Evolutionary conservation across 805 yeast genomes (phyloP).

Genomic region (Cyberlindnera petersonii): DNA sequence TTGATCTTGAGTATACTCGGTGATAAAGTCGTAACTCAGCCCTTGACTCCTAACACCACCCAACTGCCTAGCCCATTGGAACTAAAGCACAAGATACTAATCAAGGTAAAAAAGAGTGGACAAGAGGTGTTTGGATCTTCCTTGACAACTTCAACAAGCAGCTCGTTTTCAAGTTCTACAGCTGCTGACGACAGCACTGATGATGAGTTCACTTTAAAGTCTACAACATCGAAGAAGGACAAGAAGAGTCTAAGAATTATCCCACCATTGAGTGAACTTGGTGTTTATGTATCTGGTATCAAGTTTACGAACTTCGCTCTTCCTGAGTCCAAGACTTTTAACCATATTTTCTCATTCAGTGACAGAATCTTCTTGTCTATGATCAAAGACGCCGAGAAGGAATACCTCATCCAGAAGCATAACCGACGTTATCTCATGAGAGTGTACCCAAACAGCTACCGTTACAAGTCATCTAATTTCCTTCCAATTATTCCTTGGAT

Average conservation of each 20-base stretch:
- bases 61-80: constrained; percentile 71
- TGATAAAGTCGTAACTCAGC: constrained; percentile 38
- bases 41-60: constrained; percentile 28
- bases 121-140: constrained; percentile 22
- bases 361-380: constrained; percentile 65
- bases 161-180: constrained; percentile 27
- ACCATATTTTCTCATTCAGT: constrained; percentile 84
- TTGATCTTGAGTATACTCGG: constrained; percentile 57
- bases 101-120: constrained; percentile 63
- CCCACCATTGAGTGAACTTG: constrained; percentile 53
- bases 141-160: constrained; percentile 17
- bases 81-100: constrained; percentile 62
- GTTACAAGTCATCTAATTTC: constrained; percentile 78
- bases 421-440: constrained; percentile 74
- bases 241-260: constrained; percentile 27
- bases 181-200: constrained; percentile 28
- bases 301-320: constrained; percentile 79
- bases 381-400: constrained; percentile 56
- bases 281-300: constrained; percentile 60
- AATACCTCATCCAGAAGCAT: constrained; percentile 63
- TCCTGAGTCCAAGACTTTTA: constrained; percentile 75
- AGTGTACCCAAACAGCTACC: constrained; percentile 77
- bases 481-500: constrained; percentile 79
- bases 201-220: constrained; percentile 1
- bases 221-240: constrained; percentile 8